A percentile compares a stretch with the other conserved stretches of the same genome.
These are phyloP conservation scores for Penicillium dipodomyicola DNA, from an alignment of 495 filamentous ascomycete species.

Conservation along the genomic window DNA sequence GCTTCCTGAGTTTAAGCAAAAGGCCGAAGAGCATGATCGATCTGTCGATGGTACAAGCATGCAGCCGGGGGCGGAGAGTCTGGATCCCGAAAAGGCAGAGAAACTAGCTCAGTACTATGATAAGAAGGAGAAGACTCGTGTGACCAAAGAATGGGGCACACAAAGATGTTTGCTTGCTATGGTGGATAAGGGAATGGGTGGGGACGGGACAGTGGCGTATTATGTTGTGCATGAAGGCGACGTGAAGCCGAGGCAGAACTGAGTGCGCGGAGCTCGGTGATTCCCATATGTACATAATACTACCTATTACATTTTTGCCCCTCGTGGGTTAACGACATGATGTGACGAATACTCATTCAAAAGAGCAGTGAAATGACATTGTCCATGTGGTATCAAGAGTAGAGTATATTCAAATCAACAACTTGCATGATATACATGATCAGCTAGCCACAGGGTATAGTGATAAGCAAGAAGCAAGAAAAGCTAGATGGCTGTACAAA, in stretches of 20 bases:
- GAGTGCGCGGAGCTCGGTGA: conserved; percentile 15
- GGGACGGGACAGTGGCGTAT: conserved; percentile 92
- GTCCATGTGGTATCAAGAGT: conserved; percentile 1
- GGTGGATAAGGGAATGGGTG: conserved; percentile 56
- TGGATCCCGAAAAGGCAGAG: conserved; percentile 27
- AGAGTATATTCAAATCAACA: background rate
- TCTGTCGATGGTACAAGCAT: background rate
- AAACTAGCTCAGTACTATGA: conserved; percentile 40
- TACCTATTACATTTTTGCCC: conserved; percentile 1
- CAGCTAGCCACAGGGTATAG: conserved; percentile 35
- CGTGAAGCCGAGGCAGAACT: conserved; percentile 96
- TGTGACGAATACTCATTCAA: conserved; percentile 15
- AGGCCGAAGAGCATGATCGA: conserved; percentile 29
- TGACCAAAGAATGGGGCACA: conserved; percentile 40
- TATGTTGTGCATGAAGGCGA: conserved; percentile 94
- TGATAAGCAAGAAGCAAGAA: conserved; percentile 18
- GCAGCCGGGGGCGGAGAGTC: background rate
- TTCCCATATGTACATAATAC: conserved; percentile 6
- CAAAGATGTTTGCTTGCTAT: conserved; percentile 83
- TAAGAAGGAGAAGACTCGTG: conserved; percentile 31
- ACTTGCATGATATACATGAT: conserved; percentile 10
- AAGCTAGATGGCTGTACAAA: conserved; percentile 12
- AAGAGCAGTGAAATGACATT: conserved; percentile 5
- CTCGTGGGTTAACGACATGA: background rate
- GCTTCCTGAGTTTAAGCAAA: conserved; percentile 40